phyloP scores from a whole-genome alignment of 352 stramenopile genomes.

The Blastocystis sp. region DNA sequence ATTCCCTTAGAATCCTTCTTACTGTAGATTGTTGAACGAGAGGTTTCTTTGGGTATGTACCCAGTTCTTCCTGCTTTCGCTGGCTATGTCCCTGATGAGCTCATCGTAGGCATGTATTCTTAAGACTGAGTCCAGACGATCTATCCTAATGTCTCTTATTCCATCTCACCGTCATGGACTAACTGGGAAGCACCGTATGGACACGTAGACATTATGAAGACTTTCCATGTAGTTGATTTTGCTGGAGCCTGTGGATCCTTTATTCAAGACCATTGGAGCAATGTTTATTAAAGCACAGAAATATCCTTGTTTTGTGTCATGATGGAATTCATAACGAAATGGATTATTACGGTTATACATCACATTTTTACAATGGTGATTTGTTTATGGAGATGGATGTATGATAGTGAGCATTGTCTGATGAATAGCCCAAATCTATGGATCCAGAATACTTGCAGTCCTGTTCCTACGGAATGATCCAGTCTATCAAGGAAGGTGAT shows the following conservation, averaged over 20 bases:
- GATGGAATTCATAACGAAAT: neutral
- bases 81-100: constrained; percentile 76
- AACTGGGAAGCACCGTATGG: neutral
- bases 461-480: neutral
- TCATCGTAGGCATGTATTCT: neutral
- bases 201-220: neutral
- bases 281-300: neutral
- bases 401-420: neutral
- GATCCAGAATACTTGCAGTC: neutral
- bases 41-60: constrained; percentile 78
- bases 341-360: neutral
- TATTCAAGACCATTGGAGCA: constrained; percentile 8
- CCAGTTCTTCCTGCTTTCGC: constrained; percentile 78
- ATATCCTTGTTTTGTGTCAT: neutral
- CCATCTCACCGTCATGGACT: neutral
- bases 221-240: neutral
- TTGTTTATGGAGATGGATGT: constrained; percentile 66
- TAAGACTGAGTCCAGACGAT: neutral
- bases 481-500: constrained; percentile 69
- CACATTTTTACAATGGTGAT: constrained; percentile 63
- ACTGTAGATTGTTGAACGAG: constrained; percentile 71
- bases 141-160: constrained; percentile 9
- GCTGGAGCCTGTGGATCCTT: constrained; percentile 39
- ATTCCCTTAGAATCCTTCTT: neutral
- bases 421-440: constrained; percentile 13